These are phyloP conservation scores for Fragaria iinumae DNA, from an alignment of 306 rosid genomes.

Conservation along the genomic window DNA sequence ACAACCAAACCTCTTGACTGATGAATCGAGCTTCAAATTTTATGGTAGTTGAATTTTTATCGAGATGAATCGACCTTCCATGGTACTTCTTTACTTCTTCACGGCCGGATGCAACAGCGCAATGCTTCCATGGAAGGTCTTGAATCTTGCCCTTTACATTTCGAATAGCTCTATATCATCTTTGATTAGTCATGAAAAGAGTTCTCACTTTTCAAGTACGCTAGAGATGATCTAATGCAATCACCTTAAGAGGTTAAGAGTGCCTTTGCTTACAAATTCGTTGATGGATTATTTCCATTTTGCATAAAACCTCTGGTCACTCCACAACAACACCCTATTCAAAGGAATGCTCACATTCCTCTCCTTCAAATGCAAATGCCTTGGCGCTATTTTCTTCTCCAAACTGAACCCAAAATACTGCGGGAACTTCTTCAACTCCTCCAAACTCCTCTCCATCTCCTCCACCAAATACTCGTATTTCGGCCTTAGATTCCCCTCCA, in stretches of 20 bases:
- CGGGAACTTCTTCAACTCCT: slow-evolving; percentile 68
- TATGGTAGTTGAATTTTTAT: too few relatives aligned
- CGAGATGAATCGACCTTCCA: too few relatives aligned
- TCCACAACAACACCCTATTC: slow-evolving; percentile 68
- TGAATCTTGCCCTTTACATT: neutral
- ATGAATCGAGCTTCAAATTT: neutral
- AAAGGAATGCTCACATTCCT: slow-evolving; percentile 57
- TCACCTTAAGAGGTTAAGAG: neutral
- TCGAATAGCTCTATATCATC: too few relatives aligned
- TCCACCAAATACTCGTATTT: slow-evolving; percentile 54
- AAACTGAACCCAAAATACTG: slow-evolving; percentile 79
- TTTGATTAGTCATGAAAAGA: too few relatives aligned
- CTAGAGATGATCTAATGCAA: neutral
- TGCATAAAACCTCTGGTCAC: slow-evolving; percentile 61
- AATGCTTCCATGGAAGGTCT: neutral
- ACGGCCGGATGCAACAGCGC: too few relatives aligned
- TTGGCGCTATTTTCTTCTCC: slow-evolving; percentile 57
- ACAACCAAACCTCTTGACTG: too few relatives aligned
- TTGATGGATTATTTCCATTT: slow-evolving; percentile 35
- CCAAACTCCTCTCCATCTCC: slow-evolving; percentile 66
- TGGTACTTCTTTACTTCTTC: too few relatives aligned
- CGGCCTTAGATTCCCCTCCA: slow-evolving; percentile 60
- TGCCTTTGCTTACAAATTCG: neutral
- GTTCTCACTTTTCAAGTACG: neutral
- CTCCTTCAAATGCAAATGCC: slow-evolving; percentile 69